Conservation (phyloP, 129 eudicot species). For the Lactuca saligna region DNA sequence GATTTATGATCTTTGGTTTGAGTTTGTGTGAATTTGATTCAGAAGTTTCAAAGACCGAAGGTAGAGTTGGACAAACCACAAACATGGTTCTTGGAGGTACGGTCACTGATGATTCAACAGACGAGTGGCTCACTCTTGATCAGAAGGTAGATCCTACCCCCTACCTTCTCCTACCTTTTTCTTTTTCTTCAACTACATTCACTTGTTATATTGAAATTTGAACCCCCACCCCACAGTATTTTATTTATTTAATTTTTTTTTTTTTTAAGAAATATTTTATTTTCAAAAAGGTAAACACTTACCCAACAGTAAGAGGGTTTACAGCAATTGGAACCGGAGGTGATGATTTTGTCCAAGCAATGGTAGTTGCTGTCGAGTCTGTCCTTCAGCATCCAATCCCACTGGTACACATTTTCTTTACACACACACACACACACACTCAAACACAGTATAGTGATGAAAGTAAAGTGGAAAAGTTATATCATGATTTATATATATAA, state of each 20-base stretch:
- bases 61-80: slow-evolving; percentile 83
- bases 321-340: slow-evolving; percentile 99
- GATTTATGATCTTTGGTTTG: not conserved
- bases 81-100: slow-evolving; percentile 89
- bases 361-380: slow-evolving; percentile 95
- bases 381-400: slow-evolving; percentile 82
- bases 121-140: slow-evolving; percentile 75
- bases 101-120: slow-evolving; percentile 70
- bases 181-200: not conserved
- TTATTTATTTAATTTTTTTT: too few species aligned
- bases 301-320: slow-evolving; percentile 93
- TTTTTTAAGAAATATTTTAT: not conserved
- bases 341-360: slow-evolving; percentile 94
- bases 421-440: not conserved
- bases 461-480: not conserved
- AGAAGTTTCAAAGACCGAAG: slow-evolving; percentile 89
- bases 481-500: too few species aligned
- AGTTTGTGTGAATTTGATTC: slow-evolving; percentile 28
- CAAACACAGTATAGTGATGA: not conserved
- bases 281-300: slow-evolving; percentile 61
- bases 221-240: too few species aligned
- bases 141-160: slow-evolving; percentile 51
- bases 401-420: slow-evolving; percentile 40
- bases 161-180: not conserved
- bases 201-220: too few species aligned